Evolutionary conservation across 2,329 filamentous ascomycete genomes (phyloP), one percentile per base, ranked within the genome.

Genomic region (Fusarium falciforme): DNA sequence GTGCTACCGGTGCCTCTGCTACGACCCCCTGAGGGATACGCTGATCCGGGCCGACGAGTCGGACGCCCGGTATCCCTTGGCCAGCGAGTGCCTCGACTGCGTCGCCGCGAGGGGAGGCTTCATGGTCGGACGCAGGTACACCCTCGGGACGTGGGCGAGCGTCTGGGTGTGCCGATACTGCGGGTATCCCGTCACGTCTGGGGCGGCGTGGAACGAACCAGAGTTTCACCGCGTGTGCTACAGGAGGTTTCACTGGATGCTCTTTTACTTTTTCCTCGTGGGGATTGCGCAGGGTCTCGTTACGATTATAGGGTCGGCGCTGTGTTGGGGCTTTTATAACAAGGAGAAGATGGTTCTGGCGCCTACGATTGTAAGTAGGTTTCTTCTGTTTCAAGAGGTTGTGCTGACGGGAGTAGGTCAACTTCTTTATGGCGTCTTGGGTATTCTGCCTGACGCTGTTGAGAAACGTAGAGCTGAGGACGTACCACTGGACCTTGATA

Each of bases 121-220:
- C 9, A 76, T 78, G 20, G 79, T 85, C 5, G 85, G 84, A 6
- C 73, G 75, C n/a, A 79, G 76, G 72, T 80, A 85, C n/a, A 74
- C 73, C 0, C 78, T 87, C 47, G 84, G 79, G 7, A 83, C 83
- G 49, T 74, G 76, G 20, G 71, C 75, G 11, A 75, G 70, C 6
- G 80, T 82, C 31, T 85, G 81, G 79, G 79, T 84, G 12, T 87
- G 85, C 52, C 81, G 85, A 8, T 87, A 84, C 80, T 87, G 85
- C 74, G 85, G 85, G 0, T 81, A 78, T 67, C 85, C 85, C 9
- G 78, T 85, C 35, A 72, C 76, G 6, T 67, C 68, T 6, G 76
- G 76, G 29, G 68, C 76, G 12, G 80, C 80, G 10, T 80, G 76
- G 71, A 80, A 80, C 8, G 79, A 82, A 61, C 78, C 81, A 35